Base-by-base conservation (phyloP, 2,329 filamentous ascomycete genomes). In the Cladophialophora carrionii region DNA sequence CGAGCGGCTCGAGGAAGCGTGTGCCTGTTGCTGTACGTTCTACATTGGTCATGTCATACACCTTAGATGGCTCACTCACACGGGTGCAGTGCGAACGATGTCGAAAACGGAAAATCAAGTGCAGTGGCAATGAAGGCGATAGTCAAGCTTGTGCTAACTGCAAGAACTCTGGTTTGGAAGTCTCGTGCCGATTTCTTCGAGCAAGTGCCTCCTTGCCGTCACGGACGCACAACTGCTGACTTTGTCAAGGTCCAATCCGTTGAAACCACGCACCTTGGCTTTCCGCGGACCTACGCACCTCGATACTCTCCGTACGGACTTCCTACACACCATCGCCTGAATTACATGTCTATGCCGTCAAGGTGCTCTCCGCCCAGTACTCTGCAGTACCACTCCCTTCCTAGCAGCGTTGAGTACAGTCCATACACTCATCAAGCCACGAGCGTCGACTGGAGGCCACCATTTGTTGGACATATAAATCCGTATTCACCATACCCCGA, bases 101-200 rank as follows among this genome's bases (percentile, higher is more conserved):
- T 78, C 87, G 94, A 66, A 93, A 94, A 79, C 87, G 94, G 65
- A 98, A 98, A 82, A 98, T 98, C 72, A 89, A 91, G 71, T 98
- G 94, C 80, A 96, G 90, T 73, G 94, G 94, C 51, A 92, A 96
- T 74, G 82, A 84, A 37, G 90, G 90, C 34, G 86, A 89, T 73
- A 90, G 89, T n/a, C 79, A 82, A 46, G 87, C 88, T n/a, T 98
- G 94, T 77, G 82, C 84, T 10, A 96, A 93, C 76, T 98, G 94
- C 81, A 89, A 87, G 73, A 87, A 83, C 67, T 89, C 93, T 59
- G 89, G 90, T 12, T 80, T 79, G 58, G 75, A 71, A 2, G 73
- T 83, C 5, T 53, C 61, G 20, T 97, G 94, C 75, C 85, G 88
- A 63, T 97, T 96, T 74, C 81, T 96, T 68, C 85, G 94, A 77